Percentiles rank a stretch among this genome's conserved stretches.
phyloP scores from a whole-genome alignment of 768 basidiomycete species.

The button mushroom (Agaricus bisporus) region DNA sequence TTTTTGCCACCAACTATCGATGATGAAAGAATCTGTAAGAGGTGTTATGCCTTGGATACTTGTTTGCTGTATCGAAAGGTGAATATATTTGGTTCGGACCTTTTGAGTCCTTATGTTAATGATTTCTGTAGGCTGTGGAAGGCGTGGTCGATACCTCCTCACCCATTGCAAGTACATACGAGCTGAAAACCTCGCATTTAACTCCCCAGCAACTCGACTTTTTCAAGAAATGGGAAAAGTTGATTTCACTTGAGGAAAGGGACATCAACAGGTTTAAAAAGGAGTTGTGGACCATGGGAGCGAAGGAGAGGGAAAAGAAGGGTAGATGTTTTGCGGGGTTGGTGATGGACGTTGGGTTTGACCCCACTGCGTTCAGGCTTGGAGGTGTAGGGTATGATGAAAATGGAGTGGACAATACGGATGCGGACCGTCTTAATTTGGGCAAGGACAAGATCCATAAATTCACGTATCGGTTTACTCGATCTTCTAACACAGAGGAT shows the following conservation, averaged over 20 bases:
- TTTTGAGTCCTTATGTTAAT: not conserved
- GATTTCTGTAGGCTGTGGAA: slow-evolving; percentile 2
- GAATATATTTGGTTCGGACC: slow-evolving; percentile 1
- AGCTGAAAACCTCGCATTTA: slow-evolving; percentile 76
- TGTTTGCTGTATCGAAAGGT: slow-evolving; percentile 94
- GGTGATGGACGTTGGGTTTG: slow-evolving; percentile 50
- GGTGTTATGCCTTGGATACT: slow-evolving; percentile 75
- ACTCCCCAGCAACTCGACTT: slow-evolving; percentile 62
- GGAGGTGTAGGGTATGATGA: slow-evolving; percentile 2
- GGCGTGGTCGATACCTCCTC: slow-evolving; percentile 22
- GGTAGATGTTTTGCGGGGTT: slow-evolving; percentile 85
- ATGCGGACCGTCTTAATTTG: slow-evolving; percentile 13
- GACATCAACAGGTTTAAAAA: slow-evolving; percentile 80
- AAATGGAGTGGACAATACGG: slow-evolving; percentile 4
- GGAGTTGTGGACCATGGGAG: slow-evolving; percentile 91
- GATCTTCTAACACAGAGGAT: slow-evolving; percentile 17
- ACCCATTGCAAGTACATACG: slow-evolving; percentile 63
- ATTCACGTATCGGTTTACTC: slow-evolving; percentile 70
- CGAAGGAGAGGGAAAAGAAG: slow-evolving; percentile 67
- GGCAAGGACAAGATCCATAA: slow-evolving; percentile 61
- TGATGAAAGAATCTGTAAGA: slow-evolving; percentile 68
- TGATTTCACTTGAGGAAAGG: slow-evolving; percentile 82
- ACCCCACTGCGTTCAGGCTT: slow-evolving; percentile 14
- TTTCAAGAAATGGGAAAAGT: slow-evolving; percentile 86
- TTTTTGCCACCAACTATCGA: slow-evolving; percentile 89